A percentile compares a stretch with the other conserved stretches of the same genome.
Evolutionary conservation across 441 rosid genomes (phyloP).

Genomic region (Flueggea neowawraea): DNA sequence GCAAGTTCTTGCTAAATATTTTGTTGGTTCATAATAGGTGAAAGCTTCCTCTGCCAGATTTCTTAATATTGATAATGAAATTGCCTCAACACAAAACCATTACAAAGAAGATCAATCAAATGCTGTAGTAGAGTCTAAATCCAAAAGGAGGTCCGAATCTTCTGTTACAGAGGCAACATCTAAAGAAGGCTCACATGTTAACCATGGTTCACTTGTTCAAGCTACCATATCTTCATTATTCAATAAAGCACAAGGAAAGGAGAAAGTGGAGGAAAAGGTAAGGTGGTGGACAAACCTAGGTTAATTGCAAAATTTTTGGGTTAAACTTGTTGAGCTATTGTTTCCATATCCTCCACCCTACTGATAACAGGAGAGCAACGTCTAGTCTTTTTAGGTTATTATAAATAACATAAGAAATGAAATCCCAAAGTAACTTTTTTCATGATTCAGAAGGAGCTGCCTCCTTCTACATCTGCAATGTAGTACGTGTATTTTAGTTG

Average conservation of each 20-base stretch:
- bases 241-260: conserved; percentile 44
- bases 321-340: no score
- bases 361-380: no score
- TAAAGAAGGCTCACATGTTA: conserved; percentile 26
- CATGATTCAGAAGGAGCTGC: no score
- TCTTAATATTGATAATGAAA: conserved; percentile 19
- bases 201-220: conserved; percentile 67
- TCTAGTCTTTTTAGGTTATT: no score
- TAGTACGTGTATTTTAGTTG: no score
- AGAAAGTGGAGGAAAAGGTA: conserved; percentile 50
- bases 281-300: background rate
- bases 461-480: no score
- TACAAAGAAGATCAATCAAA: conserved; percentile 22
- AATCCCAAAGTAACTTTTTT: no score
- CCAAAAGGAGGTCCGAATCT: conserved; percentile 24
- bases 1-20: conserved; percentile 5
- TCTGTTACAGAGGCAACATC: conserved; percentile 26
- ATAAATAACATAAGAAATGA: no score
- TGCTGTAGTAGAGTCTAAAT: conserved; percentile 23
- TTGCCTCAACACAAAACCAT: conserved; percentile 20
- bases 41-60: conserved; percentile 24
- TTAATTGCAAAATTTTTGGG: background rate
- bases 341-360: no score
- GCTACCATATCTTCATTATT: conserved; percentile 70
- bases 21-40: conserved; percentile 20